Conservation (phyloP, 179 eudicot genomes). For the Silene coronaria region DNA sequence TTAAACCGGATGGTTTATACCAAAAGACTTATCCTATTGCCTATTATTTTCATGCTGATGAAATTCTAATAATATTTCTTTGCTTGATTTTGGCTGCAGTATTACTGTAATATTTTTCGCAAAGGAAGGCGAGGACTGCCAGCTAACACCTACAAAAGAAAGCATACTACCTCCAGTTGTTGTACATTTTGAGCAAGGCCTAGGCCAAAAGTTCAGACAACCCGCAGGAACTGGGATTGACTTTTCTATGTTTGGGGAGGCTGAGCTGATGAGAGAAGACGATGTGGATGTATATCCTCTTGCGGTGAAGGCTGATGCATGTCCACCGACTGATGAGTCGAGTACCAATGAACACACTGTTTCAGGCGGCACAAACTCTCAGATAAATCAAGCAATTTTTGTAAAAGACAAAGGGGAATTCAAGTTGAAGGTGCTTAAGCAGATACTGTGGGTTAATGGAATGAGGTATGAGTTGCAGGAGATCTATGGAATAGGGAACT, state of each 20-base stretch:
- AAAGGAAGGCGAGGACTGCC: slow-evolving; percentile 77
- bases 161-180: slow-evolving; percentile 58
- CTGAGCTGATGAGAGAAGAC: slow-evolving; percentile 48
- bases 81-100: slow-evolving; percentile 39
- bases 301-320: slow-evolving; percentile 84
- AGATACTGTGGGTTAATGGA: slow-evolving; percentile 77
- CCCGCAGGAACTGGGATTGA: slow-evolving; percentile 87
- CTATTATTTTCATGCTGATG: background rate
- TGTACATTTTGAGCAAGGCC: slow-evolving; percentile 67
- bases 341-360: slow-evolving; percentile 40
- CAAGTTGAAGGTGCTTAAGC: slow-evolving; percentile 72
- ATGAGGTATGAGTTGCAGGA: slow-evolving; percentile 88
- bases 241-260: slow-evolving; percentile 59
- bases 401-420: slow-evolving; percentile 79
- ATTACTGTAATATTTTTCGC: slow-evolving; percentile 79
- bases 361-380: slow-evolving; percentile 52
- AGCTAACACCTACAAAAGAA: slow-evolving; percentile 63
- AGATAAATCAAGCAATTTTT: slow-evolving; percentile 81
- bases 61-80: background rate
- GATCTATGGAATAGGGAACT: slow-evolving; percentile 91
- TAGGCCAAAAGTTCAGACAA: slow-evolving; percentile 79
- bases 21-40: background rate
- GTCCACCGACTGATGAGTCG: slow-evolving; percentile 33
- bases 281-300: slow-evolving; percentile 59
- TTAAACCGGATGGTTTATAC: background rate